Percentiles rank a stretch among this genome's conserved stretches.
Conservation (phyloP, 768 basidiomycete genomes). For the Chiua virens region DNA sequence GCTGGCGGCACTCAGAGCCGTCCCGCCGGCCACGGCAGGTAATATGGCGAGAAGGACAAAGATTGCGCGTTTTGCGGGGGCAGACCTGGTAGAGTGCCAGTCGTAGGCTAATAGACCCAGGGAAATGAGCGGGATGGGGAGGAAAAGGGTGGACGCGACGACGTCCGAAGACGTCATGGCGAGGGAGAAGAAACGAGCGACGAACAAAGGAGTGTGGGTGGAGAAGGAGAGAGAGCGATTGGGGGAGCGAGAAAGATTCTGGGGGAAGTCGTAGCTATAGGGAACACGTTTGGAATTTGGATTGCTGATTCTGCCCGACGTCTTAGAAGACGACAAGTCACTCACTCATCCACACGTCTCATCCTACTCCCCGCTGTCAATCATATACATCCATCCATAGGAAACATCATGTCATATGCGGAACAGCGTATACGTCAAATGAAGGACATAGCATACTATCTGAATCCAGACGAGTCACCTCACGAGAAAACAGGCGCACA, state of each 20-base stretch:
- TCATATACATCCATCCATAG: not conserved
- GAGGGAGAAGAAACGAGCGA: constrained; percentile 12
- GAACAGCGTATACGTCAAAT: too few species aligned
- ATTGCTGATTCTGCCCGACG: constrained; percentile 14
- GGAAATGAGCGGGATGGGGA: constrained; percentile 24
- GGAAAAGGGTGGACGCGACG: constrained; percentile 27
- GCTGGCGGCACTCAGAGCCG: constrained; percentile 17
- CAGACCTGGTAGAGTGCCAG: constrained; percentile 7
- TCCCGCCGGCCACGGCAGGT: constrained; percentile 22
- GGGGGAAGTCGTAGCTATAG: not conserved
- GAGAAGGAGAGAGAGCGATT: constrained; percentile 6
- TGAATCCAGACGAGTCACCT: too few species aligned
- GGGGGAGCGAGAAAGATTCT: not conserved
- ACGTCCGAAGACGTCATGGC: constrained; percentile 26
- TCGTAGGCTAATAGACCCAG: constrained; percentile 10
- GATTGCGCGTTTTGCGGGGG: constrained; percentile 2
- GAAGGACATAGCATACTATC: too few species aligned
- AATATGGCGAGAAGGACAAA: constrained; percentile 24
- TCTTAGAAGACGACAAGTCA: constrained; percentile 14
- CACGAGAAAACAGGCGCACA: too few species aligned
- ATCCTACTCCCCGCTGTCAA: not conserved
- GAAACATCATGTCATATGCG: too few species aligned
- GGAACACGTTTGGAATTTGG: constrained; percentile 16
- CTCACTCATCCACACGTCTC: not conserved
- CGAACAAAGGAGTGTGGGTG: constrained; percentile 16